Percentiles rank a stretch among this genome's conserved stretches.
Conservation (phyloP, 1,284 basidiomycete species). For the Trichosporon coremiiforme region DNA sequence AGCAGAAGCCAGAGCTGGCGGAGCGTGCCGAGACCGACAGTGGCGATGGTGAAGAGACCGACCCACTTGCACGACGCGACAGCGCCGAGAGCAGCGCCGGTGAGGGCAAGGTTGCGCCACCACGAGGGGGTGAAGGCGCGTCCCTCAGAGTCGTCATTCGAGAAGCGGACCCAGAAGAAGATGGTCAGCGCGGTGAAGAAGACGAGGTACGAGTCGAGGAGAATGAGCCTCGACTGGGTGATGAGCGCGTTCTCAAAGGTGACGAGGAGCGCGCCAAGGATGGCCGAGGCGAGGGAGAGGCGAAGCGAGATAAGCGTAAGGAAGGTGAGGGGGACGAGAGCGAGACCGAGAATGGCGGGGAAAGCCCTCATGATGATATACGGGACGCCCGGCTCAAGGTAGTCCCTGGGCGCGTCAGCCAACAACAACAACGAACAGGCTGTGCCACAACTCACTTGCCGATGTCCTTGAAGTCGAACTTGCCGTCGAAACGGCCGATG, state of each 20-base stretch:
- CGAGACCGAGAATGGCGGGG: slow-evolving; percentile 85
- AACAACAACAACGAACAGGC: neutral
- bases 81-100: slow-evolving; percentile 85
- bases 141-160: slow-evolving; percentile 74
- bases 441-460: slow-evolving; percentile 68
- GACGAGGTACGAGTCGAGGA: slow-evolving; percentile 94
- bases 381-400: slow-evolving; percentile 73
- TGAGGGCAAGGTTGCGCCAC: slow-evolving; percentile 92
- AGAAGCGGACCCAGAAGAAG: slow-evolving; percentile 87
- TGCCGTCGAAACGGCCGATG: slow-evolving; percentile 85
- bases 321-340: slow-evolving; percentile 87
- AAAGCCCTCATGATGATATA: slow-evolving; percentile 96
- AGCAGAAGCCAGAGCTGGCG: slow-evolving; percentile 87
- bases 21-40: slow-evolving; percentile 81
- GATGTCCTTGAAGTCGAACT: slow-evolving; percentile 97
- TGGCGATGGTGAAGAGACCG: slow-evolving; percentile 97
- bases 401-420: slow-evolving; percentile 61
- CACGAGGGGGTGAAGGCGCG: slow-evolving; percentile 75
- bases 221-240: slow-evolving; percentile 93
- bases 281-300: slow-evolving; percentile 82
- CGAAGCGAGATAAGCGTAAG: slow-evolving; percentile 90
- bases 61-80: slow-evolving; percentile 98
- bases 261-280: slow-evolving; percentile 85
- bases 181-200: slow-evolving; percentile 93
- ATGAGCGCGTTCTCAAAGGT: slow-evolving; percentile 95